Percentiles rank a stretch among this genome's conserved stretches.
These are phyloP conservation scores for Schizophyllum commune DNA, from an alignment of 1,284 basidiomycete species.

Conservation along the genomic window DNA sequence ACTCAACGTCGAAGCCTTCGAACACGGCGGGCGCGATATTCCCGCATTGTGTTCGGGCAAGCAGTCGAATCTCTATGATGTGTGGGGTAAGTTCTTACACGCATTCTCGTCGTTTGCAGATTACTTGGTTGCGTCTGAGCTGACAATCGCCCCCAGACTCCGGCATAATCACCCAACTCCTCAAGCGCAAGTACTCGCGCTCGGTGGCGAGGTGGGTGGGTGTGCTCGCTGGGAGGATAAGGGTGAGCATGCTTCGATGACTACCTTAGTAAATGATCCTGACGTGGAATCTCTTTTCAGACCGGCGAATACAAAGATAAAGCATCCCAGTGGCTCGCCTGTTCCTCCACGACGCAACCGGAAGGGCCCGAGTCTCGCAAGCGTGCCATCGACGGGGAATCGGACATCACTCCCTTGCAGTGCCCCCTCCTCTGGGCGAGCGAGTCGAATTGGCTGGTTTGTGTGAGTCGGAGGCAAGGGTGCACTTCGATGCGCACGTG, in stretches of 20 bases:
- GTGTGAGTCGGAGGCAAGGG: slow-evolving; percentile 26
- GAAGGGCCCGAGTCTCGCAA: slow-evolving; percentile 14
- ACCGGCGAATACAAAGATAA: slow-evolving; percentile 31
- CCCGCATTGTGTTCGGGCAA: slow-evolving; percentile 29
- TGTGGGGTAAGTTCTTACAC: slow-evolving; percentile 32
- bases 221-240: slow-evolving; percentile 33
- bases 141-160: slow-evolving; percentile 18
- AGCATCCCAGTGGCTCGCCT: slow-evolving; percentile 36
- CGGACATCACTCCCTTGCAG: slow-evolving; percentile 31
- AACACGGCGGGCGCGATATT: slow-evolving; percentile 37
- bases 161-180: slow-evolving; percentile 28
- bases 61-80: slow-evolving; percentile 39
- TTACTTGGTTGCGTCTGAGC: slow-evolving; percentile 19
- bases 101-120: slow-evolving; percentile 7
- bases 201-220: slow-evolving; percentile 28
- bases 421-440: slow-evolving; percentile 45
- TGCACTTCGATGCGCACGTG: not conserved
- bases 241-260: slow-evolving; percentile 21
- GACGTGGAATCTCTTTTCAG: not conserved
- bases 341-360: slow-evolving; percentile 33
- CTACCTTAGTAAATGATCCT: not conserved
- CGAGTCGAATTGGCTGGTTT: slow-evolving; percentile 44
- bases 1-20: slow-evolving; percentile 37
- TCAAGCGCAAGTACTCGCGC: slow-evolving; percentile 31
- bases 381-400: slow-evolving; percentile 7